These are phyloP conservation scores for Scheffersomyces titani DNA, from an alignment of 1,139 yeast species.

Conservation along the genomic window DNA sequence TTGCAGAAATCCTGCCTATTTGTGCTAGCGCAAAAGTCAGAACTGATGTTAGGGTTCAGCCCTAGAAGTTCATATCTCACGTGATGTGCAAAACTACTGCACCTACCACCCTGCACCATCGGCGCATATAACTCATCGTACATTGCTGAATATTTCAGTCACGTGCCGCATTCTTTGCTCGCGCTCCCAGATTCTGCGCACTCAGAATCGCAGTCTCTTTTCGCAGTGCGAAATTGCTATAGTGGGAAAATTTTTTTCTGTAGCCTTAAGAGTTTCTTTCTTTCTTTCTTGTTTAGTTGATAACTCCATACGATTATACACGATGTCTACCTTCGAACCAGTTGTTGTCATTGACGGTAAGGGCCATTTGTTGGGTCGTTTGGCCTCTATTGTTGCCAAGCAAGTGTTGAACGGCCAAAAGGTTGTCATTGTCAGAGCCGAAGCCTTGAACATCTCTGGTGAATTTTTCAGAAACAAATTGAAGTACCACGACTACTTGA, in stretches of 20 bases:
- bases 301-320: conserved; percentile 10
- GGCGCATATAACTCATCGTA: not conserved
- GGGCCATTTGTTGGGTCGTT: conserved; percentile 99
- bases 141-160: not conserved
- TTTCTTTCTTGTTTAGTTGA: conserved; percentile 8
- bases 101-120: not conserved
- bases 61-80: not conserved
- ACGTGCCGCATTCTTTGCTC: too few relatives aligned
- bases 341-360: conserved; percentile 98
- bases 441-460: conserved; percentile 98
- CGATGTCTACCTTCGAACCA: conserved; percentile 92
- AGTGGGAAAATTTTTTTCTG: conserved; percentile 9
- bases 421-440: conserved; percentile 96
- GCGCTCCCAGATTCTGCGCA: too few relatives aligned
- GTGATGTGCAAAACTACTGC: not conserved
- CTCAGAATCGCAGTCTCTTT: not conserved
- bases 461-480: conserved; percentile 99
- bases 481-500: conserved; percentile 99
- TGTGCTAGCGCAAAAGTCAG: not conserved
- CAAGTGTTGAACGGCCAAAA: conserved; percentile 98
- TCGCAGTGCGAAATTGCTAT: not conserved
- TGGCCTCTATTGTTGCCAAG: conserved; percentile 98
- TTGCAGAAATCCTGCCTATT: not conserved
- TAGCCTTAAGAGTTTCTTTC: conserved; percentile 8
- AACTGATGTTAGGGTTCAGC: not conserved